phyloP scores from a whole-genome alignment of 75 land plant genomes.

The Selaginella tamariscina region DNA sequence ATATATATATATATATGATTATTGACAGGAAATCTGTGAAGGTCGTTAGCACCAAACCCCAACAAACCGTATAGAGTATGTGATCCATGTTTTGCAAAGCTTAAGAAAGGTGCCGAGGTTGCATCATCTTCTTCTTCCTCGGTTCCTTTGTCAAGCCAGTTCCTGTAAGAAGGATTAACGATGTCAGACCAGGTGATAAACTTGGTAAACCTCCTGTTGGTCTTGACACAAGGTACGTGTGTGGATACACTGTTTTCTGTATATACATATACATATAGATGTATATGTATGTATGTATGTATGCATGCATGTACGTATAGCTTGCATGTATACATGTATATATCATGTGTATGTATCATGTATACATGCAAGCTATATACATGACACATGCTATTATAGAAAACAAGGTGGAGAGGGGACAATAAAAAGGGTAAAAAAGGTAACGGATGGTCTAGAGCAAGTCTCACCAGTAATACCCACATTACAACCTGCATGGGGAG shows the following conservation, averaged over 20 bases:
- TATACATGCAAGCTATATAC: too few species aligned
- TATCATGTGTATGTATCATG: too few species aligned
- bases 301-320: too few species aligned
- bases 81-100: constrained; percentile 56
- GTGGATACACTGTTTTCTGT: too few species aligned
- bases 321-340: too few species aligned
- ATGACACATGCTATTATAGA: too few species aligned
- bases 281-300: too few species aligned
- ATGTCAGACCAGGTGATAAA: constrained; percentile 33
- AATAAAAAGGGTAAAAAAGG: constrained; percentile 51
- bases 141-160: neutral
- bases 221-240: too few species aligned
- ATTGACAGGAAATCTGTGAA: constrained; percentile 57
- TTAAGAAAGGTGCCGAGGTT: constrained; percentile 41
- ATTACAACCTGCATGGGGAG: constrained; percentile 42
- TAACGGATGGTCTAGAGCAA: constrained; percentile 33
- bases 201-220: too few species aligned
- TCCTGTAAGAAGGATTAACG: constrained; percentile 34
- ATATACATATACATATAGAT: too few species aligned
- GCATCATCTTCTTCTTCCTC: constrained; percentile 18
- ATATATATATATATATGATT: too few species aligned
- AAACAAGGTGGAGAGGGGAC: constrained; percentile 54
- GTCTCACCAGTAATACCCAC: constrained; percentile 57
- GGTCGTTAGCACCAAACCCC: constrained; percentile 69
- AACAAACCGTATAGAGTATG: constrained; percentile 77